phyloP scores from a whole-genome alignment of 1,284 basidiomycete species.

The Exsudoporus floridanus region DNA sequence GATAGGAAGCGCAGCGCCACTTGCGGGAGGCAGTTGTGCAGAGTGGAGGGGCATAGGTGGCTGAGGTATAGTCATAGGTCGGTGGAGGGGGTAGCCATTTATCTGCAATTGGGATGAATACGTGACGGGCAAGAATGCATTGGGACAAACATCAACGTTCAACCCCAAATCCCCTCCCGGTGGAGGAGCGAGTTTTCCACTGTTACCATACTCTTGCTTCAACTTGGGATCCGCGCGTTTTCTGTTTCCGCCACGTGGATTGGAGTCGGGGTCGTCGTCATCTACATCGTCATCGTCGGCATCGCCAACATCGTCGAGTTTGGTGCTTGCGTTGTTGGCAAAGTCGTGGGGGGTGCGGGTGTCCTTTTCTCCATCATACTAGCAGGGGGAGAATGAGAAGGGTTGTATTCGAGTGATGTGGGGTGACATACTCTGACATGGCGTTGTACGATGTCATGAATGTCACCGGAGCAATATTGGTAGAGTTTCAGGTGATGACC shows the following conservation, averaged over 20 bases:
- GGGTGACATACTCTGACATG: conserved; percentile 43
- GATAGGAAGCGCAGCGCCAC: conserved; percentile 29
- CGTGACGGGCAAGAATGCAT: neutral
- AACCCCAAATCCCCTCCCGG: conserved; percentile 23
- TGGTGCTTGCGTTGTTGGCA: conserved; percentile 35
- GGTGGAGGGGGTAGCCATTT: conserved; percentile 29
- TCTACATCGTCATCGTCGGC: conserved; percentile 43
- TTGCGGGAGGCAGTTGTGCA: conserved; percentile 24
- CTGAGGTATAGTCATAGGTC: conserved; percentile 36
- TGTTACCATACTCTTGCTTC: conserved; percentile 29
- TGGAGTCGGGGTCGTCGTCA: conserved; percentile 34
- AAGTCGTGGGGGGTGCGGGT: conserved; percentile 49
- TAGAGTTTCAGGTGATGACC: conserved; percentile 61
- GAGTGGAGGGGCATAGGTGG: conserved; percentile 36
- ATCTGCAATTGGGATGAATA: conserved; percentile 20
- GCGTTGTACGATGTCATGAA: conserved; percentile 50
- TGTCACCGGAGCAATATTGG: conserved; percentile 59
- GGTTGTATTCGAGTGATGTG: neutral
- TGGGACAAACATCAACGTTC: conserved; percentile 28
- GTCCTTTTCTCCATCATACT: conserved; percentile 59
- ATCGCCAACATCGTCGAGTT: conserved; percentile 43
- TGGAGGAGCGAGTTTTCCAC: conserved; percentile 19
- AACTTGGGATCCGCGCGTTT: conserved; percentile 30
- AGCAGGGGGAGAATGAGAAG: neutral
- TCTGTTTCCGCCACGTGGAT: conserved; percentile 20